Evolutionary conservation across 495 filamentous ascomycete genomes (phyloP).

Genomic region (Neurospora tetrasperma): DNA sequence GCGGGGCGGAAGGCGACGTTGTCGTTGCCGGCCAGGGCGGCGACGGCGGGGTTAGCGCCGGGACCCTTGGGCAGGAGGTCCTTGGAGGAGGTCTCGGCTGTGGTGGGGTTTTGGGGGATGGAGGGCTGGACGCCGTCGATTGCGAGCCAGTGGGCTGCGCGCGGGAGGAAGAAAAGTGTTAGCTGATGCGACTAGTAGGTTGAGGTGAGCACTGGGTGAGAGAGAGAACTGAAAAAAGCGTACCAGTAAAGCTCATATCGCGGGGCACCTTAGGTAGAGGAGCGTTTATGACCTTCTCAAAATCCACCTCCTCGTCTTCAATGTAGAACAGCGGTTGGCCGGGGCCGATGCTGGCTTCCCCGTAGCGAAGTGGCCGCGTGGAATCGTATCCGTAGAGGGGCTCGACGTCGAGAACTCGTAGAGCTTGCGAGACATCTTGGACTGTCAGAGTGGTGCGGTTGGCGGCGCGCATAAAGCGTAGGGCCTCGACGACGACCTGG

Average conservation of each 20-base stretch:
- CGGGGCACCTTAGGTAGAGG: conserved; percentile 87
- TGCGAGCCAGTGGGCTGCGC: conserved; percentile 82
- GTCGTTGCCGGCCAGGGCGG: conserved; percentile 72
- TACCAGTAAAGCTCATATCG: conserved; percentile 86
- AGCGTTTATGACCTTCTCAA: conserved; percentile 96
- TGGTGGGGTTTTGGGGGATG: conserved; percentile 89
- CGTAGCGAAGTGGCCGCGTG: conserved; percentile 73
- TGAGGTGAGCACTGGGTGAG: neutral
- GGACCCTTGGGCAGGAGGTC: conserved; percentile 84
- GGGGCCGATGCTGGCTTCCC: conserved; percentile 85
- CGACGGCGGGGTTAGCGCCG: conserved; percentile 68
- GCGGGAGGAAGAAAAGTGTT: neutral
- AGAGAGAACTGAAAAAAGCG: neutral
- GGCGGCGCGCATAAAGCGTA: conserved; percentile 88
- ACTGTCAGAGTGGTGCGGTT: conserved; percentile 75
- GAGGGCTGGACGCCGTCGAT: conserved; percentile 94
- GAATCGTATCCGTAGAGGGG: conserved; percentile 94
- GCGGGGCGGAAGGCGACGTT: conserved; percentile 75
- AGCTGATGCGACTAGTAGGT: conserved; percentile 5
- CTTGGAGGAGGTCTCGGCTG: conserved; percentile 63
- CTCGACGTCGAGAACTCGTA: conserved; percentile 81
- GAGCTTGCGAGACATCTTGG: conserved; percentile 73
- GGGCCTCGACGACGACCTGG: conserved; percentile 82
- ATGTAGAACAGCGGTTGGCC: conserved; percentile 96
- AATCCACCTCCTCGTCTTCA: conserved; percentile 96